A percentile compares a stretch with the other conserved stretches of the same genome.
phyloP scores from a whole-genome alignment of 371 early-diverging fungal species.

The Mortierella sp. region DNA sequence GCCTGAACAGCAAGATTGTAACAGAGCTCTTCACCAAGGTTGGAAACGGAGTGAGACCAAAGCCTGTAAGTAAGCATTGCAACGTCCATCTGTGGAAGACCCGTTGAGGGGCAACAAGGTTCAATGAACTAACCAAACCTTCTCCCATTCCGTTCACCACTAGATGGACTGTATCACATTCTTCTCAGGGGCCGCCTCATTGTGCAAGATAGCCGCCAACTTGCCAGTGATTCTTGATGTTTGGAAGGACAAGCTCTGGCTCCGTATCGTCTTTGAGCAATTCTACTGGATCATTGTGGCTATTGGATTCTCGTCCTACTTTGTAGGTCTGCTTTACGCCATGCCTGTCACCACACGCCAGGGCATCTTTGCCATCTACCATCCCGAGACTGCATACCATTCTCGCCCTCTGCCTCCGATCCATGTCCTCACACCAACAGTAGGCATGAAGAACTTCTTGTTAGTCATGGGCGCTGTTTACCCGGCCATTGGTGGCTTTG shows the following conservation, averaged over 20 bases:
- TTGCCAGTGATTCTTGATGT: constrained; percentile 37
- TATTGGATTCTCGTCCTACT: constrained; percentile 49
- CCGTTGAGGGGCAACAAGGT: not conserved
- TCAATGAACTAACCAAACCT: not conserved
- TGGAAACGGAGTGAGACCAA: constrained; percentile 42
- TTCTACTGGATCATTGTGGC: constrained; percentile 49
- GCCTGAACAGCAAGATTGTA: constrained; percentile 38
- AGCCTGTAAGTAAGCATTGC: constrained; percentile 36
- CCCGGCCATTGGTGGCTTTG: constrained; percentile 32
- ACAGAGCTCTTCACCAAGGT: constrained; percentile 36
- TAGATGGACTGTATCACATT: constrained; percentile 53
- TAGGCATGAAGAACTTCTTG: constrained; percentile 39
- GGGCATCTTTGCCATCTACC: constrained; percentile 49
- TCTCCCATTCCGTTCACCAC: not conserved
- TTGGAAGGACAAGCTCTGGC: constrained; percentile 33
- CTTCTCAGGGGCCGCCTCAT: constrained; percentile 31
- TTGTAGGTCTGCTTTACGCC: constrained; percentile 50
- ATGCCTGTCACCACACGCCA: constrained; percentile 48
- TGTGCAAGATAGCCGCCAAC: constrained; percentile 36
- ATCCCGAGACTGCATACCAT: constrained; percentile 33
- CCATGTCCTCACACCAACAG: constrained; percentile 50
- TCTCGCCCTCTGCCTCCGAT: constrained; percentile 33
- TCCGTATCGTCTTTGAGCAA: constrained; percentile 47
- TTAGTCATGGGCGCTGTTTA: constrained; percentile 47
- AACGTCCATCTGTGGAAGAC: not conserved